Evolutionary conservation across 352 stramenopile species (phyloP).

Genomic region (Phytophthora fragariaefolia): DNA sequence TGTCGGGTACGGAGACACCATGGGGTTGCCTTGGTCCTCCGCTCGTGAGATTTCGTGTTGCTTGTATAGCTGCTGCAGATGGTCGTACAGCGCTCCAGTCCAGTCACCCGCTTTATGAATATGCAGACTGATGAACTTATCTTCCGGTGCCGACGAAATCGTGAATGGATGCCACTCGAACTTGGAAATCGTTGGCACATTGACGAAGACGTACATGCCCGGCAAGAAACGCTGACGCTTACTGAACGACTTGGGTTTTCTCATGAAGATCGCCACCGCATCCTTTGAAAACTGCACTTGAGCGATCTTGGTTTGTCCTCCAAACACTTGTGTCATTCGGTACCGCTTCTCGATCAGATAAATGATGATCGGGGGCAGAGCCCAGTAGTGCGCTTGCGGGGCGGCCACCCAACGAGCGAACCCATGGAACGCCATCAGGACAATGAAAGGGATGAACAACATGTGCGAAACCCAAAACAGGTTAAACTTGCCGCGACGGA

Average conservation of each 20-base stretch:
- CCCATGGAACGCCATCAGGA: conserved; percentile 67
- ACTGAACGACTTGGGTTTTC: conserved; percentile 59
- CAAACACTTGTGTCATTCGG: conserved; percentile 60
- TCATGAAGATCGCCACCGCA: conserved; percentile 69
- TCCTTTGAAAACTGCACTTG: conserved; percentile 61
- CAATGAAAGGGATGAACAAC: conserved; percentile 71
- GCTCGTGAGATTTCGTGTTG: conserved; percentile 28
- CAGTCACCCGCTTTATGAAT: conserved; percentile 76
- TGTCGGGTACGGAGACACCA: conserved; percentile 48
- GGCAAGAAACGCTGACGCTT: conserved; percentile 60
- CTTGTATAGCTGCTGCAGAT: conserved; percentile 50
- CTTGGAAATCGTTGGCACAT: conserved; percentile 76
- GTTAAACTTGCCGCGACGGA: conserved; percentile 70
- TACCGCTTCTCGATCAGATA: conserved; percentile 74
- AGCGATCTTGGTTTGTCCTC: conserved; percentile 53
- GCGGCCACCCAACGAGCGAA: conserved; percentile 68
- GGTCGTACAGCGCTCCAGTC: conserved; percentile 61
- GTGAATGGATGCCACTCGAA: conserved; percentile 92
- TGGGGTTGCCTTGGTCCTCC: conserved; percentile 35
- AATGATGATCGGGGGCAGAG: conserved; percentile 59
- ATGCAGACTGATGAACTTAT: conserved; percentile 72
- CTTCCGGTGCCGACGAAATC: conserved; percentile 83
- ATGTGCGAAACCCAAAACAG: conserved; percentile 75
- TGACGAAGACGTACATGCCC: conserved; percentile 88
- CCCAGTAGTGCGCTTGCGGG: conserved; percentile 61